Conservation (phyloP, 805 yeast species). For the Pichia cabralensis region DNA sequence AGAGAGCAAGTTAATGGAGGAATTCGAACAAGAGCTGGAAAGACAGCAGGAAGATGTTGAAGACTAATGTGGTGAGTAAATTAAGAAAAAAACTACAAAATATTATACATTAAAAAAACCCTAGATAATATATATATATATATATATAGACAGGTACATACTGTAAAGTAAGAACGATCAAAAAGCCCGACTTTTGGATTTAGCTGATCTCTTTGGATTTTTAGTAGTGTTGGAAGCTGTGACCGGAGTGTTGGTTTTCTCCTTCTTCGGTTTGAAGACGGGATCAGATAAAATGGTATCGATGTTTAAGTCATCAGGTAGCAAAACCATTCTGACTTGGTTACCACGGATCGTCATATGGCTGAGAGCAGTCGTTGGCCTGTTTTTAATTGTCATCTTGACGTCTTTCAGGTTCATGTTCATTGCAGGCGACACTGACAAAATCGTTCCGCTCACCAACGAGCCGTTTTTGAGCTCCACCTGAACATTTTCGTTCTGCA, state of each 20-base stretch:
- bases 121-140: background rate
- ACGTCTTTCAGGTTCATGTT: conserved; percentile 75
- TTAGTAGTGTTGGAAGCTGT: conserved; percentile 1
- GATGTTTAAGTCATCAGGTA: conserved; percentile 80
- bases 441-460: conserved; percentile 71
- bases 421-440: conserved; percentile 85
- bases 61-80: too few species aligned
- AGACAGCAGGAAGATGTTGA: too few species aligned
- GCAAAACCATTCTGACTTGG: conserved; percentile 69
- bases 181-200: conserved; percentile 12
- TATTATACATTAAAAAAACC: too few species aligned
- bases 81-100: too few species aligned
- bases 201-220: conserved; percentile 15
- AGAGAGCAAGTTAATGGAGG: conserved; percentile 27
- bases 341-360: conserved; percentile 83
- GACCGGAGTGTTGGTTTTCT: conserved; percentile 11
- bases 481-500: conserved; percentile 78
- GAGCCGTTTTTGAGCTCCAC: conserved; percentile 91
- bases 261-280: conserved; percentile 29
- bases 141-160: background rate
- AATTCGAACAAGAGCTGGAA: conserved; percentile 21
- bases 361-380: conserved; percentile 62
- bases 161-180: background rate
- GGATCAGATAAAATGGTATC: conserved; percentile 52
- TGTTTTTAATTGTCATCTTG: conserved; percentile 62